These are phyloP conservation scores for Lentinula sp. DNA, from an alignment of 768 basidiomycete species.

Conservation along the genomic window DNA sequence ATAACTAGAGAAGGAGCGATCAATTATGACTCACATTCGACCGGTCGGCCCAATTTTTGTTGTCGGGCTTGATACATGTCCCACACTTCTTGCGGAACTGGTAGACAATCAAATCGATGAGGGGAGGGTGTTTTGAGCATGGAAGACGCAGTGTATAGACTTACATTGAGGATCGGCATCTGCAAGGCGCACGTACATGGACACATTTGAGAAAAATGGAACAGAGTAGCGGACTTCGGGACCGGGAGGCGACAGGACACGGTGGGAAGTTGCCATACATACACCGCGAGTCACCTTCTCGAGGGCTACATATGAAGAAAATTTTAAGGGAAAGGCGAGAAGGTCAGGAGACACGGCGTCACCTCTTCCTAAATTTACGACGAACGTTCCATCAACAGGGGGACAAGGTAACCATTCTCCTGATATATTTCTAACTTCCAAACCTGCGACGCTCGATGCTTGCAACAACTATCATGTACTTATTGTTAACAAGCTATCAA, in stretches of 20 bases:
- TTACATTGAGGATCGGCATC: constrained; percentile 1
- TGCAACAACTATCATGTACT: constrained; percentile 37
- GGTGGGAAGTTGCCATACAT: constrained; percentile 4
- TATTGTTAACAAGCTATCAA: not conserved
- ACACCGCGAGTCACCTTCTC: constrained; percentile 2
- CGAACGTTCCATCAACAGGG: constrained; percentile 51
- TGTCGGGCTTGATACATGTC: not conserved
- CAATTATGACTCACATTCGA: not conserved
- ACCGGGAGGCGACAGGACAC: constrained; percentile 1
- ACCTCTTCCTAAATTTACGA: constrained; percentile 48
- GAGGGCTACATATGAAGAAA: not conserved
- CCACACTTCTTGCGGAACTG: constrained; percentile 1
- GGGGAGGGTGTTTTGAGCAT: not conserved
- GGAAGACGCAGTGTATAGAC: not conserved
- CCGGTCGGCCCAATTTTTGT: not conserved
- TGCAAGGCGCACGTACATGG: not conserved
- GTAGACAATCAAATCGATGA: not conserved
- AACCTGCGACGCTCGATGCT: constrained; percentile 46
- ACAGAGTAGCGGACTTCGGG: constrained; percentile 3
- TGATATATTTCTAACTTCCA: constrained; percentile 50
- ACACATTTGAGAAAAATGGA: constrained; percentile 2
- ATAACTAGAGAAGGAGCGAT: not conserved
- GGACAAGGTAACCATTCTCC: constrained; percentile 53
- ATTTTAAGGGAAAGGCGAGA: not conserved
- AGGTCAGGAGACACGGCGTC: constrained; percentile 23